Base-by-base conservation (phyloP, 2,329 filamentous ascomycete species). In the Graphilbum sp. region DNA sequence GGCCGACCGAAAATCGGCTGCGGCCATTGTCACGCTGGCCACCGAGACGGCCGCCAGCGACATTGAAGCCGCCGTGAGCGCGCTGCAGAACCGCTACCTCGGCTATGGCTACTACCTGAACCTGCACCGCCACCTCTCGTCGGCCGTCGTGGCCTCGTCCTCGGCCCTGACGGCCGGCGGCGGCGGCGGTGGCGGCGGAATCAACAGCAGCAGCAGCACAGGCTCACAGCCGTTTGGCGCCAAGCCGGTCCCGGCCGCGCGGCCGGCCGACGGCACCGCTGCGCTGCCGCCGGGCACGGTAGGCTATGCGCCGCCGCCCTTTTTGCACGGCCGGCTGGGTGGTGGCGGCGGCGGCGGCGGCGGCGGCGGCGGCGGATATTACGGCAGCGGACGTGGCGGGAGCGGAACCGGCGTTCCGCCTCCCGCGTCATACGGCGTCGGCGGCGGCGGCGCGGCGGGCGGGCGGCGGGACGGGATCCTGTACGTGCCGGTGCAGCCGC, bases 91-190 rank as follows among this genome's bases (percentile, higher is more conserved):
- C 46, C 75, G 70, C 46, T 94, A 95, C 53, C 62, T 94, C 15
- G 87, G 87, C 15, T 85, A 75, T 53, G 87, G 87, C 5, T 85
- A 79, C 59, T 79, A 87, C 54, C 64, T 95, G 2, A 79, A 73
- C 7, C 67, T 93, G 33, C 83, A 87, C 43, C 69, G 85, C 10
- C 82, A 92, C 58, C 66, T 94, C 4, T 92, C 85, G 0, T 92
- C 85, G 3, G 75, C 78, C 2, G 66, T 81, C n/a, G 63, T 64
- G 6, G 54, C 47, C n/a, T 50, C 57, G 32, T 39, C 49, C 5
- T 40, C 46, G 4, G 10, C n/a, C 32, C 1, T 13, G 21, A 17
- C 18, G 18, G 4, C n/a, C 6, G 21, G 24, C 30, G 13, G n/a
- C n/a, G 11, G 15, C 20, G 3, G 7, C 32, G 8, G 8, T 5